Evolutionary conservation across 108 stramenopile genomes (phyloP), one percentile per base, ranked within the genome.

Genomic region (Aurantiochytrium sp.): DNA sequence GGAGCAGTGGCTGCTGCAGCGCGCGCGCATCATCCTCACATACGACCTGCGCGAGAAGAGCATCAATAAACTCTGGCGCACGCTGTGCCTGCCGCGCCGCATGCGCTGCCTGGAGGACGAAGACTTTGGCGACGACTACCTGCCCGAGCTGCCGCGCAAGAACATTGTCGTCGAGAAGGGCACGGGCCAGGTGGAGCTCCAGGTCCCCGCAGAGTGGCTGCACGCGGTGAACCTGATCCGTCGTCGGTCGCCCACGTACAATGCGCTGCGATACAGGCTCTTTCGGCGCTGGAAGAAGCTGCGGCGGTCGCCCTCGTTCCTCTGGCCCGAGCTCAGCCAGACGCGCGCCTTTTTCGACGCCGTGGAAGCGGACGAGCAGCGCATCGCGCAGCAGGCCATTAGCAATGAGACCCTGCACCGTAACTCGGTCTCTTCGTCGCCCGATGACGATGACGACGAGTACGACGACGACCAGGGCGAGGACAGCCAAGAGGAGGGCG

Each of bases 121-220:
- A 4, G 4, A 81, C 69, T 4, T 4, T 5, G 37, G 45, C 12
- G 41, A 1, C 4, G 69, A 81, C 0, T 21, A 39, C 36, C 22
- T 81, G 21, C 69, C 69, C 19, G 69, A 45, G 37, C 69, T 81
- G 5, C 8, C 69, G 42, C 37, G 69, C 22, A 81, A 81, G 22
- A 81, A 81, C 42, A 81, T 81, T 81, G 69, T 81, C 42, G 36
- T 45, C 69, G 69, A 81, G 22, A 81, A 81, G 69, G 41, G 41
- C 69, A 81, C 8, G 4, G 69, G 69, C 42, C 37, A 81, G 42
- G 69, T 81, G 12, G 69, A 39, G 19, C 6, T 81, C 42, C 69
- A 81, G 27, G 69, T 81, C 22, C 69, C 69, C 4, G 41, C 37
- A 81, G 69, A 81, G 24, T 81, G 69, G 69, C 42, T 81, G 37